Evolutionary conservation across 345 rosid species (phyloP).

Genomic region (Psidium friedrichsthalianum): DNA sequence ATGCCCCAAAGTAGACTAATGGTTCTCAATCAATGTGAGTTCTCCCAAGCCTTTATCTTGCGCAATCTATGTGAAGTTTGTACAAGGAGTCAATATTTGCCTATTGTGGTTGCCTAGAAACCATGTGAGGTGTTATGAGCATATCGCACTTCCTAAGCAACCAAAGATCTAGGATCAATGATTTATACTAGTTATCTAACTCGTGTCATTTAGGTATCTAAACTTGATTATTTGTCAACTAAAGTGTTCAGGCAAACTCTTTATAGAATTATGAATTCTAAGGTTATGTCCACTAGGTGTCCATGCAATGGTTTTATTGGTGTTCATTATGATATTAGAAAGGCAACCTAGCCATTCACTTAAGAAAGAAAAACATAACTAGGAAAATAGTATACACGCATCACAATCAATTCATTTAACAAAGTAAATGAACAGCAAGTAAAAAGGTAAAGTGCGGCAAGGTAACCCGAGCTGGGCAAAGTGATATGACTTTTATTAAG

Average conservation of each 20-base stretch:
- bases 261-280: not conserved
- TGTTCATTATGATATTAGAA: not conserved
- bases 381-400: too few species aligned
- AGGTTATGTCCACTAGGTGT: not conserved
- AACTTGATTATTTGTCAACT: not conserved
- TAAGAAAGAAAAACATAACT: not conserved
- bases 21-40: too few species aligned
- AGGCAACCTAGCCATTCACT: not conserved
- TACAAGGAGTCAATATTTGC: too few species aligned
- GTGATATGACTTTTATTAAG: too few species aligned
- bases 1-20: too few species aligned
- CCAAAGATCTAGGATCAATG: rapidly evolving
- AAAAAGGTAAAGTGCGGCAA: not conserved
- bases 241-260: not conserved
- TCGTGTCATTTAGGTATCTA: rapidly evolving
- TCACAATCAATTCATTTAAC: not conserved
- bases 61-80: too few species aligned
- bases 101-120: too few species aligned
- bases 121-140: too few species aligned
- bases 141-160: not conserved
- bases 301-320: not conserved
- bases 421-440: not conserved
- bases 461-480: too few species aligned
- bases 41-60: too few species aligned
- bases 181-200: too few species aligned